Conservation (phyloP, 2,329 filamentous ascomycete species). For the Didymella sp. region DNA sequence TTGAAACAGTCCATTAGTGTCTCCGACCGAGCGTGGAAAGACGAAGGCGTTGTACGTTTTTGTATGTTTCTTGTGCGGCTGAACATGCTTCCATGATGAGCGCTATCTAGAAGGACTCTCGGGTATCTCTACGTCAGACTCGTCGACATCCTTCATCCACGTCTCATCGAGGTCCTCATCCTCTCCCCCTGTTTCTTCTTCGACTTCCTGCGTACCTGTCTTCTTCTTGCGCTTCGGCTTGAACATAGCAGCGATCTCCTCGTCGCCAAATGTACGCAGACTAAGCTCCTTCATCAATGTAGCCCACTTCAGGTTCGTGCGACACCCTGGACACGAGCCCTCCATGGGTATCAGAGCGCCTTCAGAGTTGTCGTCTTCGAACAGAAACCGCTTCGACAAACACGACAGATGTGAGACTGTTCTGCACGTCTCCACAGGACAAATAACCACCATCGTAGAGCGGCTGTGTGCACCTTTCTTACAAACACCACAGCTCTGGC, state of each 20-base stretch:
- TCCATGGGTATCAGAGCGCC: slow-evolving; percentile 67
- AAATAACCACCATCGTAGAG: slow-evolving; percentile 58
- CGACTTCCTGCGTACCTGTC: slow-evolving; percentile 30
- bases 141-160: slow-evolving; percentile 44
- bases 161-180: slow-evolving; percentile 44
- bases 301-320: slow-evolving; percentile 69
- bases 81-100: too few species aligned
- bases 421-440: slow-evolving; percentile 57
- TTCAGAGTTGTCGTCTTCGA: slow-evolving; percentile 44
- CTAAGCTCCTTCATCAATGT: slow-evolving; percentile 84
- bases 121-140: slow-evolving; percentile 31
- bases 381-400: slow-evolving; percentile 60
- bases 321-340: slow-evolving; percentile 76
- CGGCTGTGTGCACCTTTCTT: slow-evolving; percentile 45
- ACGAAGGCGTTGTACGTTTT: too few species aligned
- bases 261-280: slow-evolving; percentile 72
- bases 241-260: slow-evolving; percentile 73
- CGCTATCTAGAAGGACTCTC: slow-evolving; percentile 3
- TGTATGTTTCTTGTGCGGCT: too few species aligned
- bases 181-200: slow-evolving; percentile 22
- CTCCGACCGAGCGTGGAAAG: too few species aligned
- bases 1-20: too few species aligned
- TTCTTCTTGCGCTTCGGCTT: slow-evolving; percentile 58
- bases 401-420: slow-evolving; percentile 63
- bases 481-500: slow-evolving; percentile 59